phyloP scores from a whole-genome alignment of 805 yeast genomes.

The Saturnispora sanitii region DNA sequence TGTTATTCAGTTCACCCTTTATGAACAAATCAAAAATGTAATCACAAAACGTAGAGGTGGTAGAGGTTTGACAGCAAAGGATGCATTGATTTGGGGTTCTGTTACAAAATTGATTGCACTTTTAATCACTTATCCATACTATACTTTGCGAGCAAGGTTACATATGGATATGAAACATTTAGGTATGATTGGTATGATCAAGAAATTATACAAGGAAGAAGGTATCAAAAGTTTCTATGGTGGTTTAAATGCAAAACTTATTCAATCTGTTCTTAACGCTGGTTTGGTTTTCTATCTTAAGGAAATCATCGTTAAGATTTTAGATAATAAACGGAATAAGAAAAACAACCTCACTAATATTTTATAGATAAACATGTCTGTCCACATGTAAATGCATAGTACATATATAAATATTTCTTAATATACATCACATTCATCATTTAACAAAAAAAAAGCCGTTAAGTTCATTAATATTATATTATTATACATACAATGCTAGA shows the following conservation, averaged over 20 bases:
- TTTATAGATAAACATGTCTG: no score
- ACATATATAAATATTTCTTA: no score
- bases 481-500: no score
- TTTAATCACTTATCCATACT: slow-evolving; percentile 79
- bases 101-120: slow-evolving; percentile 87
- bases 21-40: slow-evolving; percentile 71
- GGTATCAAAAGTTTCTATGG: slow-evolving; percentile 72
- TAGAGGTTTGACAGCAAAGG: slow-evolving; percentile 53
- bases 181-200: slow-evolving; percentile 41
- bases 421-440: no score
- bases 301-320: slow-evolving; percentile 54
- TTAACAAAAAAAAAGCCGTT: no score
- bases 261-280: slow-evolving; percentile 79
- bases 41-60: slow-evolving; percentile 36
- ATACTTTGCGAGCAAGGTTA: slow-evolving; percentile 82
- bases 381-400: no score
- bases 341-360: slow-evolving; percentile 8
- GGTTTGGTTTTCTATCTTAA: slow-evolving; percentile 87
- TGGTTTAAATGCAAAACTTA: slow-evolving; percentile 69
- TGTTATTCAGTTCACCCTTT: slow-evolving; percentile 82
- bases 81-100: slow-evolving; percentile 84
- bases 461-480: no score
- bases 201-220: slow-evolving; percentile 53
- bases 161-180: slow-evolving; percentile 38
- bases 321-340: not conserved